These are phyloP conservation scores for Monilinia polystroma DNA, from an alignment of 2,329 filamentous ascomycete species.

Conservation along the genomic window DNA sequence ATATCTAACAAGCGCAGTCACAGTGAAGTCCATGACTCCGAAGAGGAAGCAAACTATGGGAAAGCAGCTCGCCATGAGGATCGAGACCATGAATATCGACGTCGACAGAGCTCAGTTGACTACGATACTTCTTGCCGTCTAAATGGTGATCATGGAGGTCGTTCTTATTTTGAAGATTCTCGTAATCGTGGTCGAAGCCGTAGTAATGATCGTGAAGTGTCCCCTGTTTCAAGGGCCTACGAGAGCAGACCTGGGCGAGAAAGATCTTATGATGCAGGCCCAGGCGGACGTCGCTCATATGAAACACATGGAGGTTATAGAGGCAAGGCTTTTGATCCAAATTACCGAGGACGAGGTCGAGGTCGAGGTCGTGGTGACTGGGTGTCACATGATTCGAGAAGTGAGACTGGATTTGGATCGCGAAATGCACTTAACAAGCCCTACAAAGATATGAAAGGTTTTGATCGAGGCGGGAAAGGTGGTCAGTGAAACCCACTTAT, in stretches of 20 bases:
- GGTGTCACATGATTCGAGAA: slow-evolving; percentile 27
- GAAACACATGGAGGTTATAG: slow-evolving; percentile 32
- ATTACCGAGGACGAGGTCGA: slow-evolving; percentile 36
- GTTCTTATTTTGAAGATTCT: slow-evolving; percentile 28
- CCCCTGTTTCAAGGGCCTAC: slow-evolving; percentile 31
- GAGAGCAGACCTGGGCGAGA: slow-evolving; percentile 32
- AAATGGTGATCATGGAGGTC: slow-evolving; percentile 31
- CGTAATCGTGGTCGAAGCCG: slow-evolving; percentile 28
- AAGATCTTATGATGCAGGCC: slow-evolving; percentile 29
- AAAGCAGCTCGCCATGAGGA: slow-evolving; percentile 36
- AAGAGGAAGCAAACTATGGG: slow-evolving; percentile 25
- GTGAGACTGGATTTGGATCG: slow-evolving; percentile 28
- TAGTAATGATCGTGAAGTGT: slow-evolving; percentile 35
- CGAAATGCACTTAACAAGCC: slow-evolving; percentile 34
- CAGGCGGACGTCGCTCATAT: slow-evolving; percentile 30
- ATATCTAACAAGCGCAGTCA: slow-evolving; percentile 37
- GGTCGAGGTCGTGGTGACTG: slow-evolving; percentile 34
- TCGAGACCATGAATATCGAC: slow-evolving; percentile 27
- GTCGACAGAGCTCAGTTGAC: slow-evolving; percentile 32
- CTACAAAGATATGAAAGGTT: slow-evolving; percentile 33
- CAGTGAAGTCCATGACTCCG: slow-evolving; percentile 33
- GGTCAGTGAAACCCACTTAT: slow-evolving; percentile 36
- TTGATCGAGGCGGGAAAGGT: slow-evolving; percentile 38
- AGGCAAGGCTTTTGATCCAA: slow-evolving; percentile 38
- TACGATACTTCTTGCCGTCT: slow-evolving; percentile 29